Conservation (phyloP, 441 rosid species). For the Brassica balearica region DNA sequence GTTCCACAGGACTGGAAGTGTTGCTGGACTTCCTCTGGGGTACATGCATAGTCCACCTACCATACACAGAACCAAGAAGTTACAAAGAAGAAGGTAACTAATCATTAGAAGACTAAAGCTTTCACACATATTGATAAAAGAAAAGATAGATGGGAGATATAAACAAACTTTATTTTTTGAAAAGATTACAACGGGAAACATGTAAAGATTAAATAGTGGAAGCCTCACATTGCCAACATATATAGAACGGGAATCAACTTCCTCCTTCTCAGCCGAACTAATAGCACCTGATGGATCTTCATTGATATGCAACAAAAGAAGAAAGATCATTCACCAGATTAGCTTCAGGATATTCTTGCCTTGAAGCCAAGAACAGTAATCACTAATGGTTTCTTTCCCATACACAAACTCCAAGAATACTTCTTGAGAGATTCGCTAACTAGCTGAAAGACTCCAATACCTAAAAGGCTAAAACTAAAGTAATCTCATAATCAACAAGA, state of each 20-base stretch:
- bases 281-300: constrained; percentile 69
- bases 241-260: constrained; percentile 77
- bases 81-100: not conserved
- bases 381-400: not conserved
- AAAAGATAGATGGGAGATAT: constrained; percentile 6
- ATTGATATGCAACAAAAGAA: constrained; percentile 27
- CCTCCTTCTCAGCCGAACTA: constrained; percentile 77
- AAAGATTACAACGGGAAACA: not conserved
- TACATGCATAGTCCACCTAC: constrained; percentile 62
- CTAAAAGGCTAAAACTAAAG: not conserved
- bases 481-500: constrained; percentile 13
- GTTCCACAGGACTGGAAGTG: constrained; percentile 90
- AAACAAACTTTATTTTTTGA: not conserved
- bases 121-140: not conserved
- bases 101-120: not conserved
- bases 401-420: not conserved
- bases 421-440: not conserved
- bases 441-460: not conserved
- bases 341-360: constrained; percentile 9
- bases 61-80: constrained; percentile 25
- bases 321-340: constrained; percentile 17
- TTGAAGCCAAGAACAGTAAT: not conserved
- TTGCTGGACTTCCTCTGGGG: constrained; percentile 88
- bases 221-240: constrained; percentile 84
- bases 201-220: constrained; percentile 36